Base-by-base conservation (phyloP, 169 alveolate genomes). In the Eimeria sp. region DNA sequence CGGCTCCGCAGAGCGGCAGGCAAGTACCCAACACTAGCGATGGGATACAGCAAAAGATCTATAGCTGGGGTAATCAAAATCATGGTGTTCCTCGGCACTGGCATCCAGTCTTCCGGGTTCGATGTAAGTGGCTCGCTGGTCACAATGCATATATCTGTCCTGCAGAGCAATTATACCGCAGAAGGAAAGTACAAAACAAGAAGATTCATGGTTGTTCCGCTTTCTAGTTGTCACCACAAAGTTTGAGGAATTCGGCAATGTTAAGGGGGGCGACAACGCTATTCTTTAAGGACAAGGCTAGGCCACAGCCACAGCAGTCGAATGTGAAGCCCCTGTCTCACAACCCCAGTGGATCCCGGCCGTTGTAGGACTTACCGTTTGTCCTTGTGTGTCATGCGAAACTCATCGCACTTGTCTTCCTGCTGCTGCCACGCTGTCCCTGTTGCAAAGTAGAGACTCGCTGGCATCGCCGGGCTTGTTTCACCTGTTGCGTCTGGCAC, bases 31-130 rank as follows among this genome's bases (percentile, higher is more conserved):
- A 87, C 94, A 49, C 94, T 87, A 3, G 94, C 64, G 30, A 94
- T 94, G 58, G 95, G 96, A 49, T 95, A 90, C 25, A 95, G 91
- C 78, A 95, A 46, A 54, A 95, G 68, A 52, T 95, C 96, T 72
- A 85, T 85, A 18, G 90, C 72, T 25, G 90, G 90, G 76, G 96
- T 95, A n/a, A 85, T 68, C 52, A 95, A 52, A 30, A 95, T 85
- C 77, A 95, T 58, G 43, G 91, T 91, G 80, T 95, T 95, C 76
- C 90, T 89, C 33, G 97, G 97, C 49, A 95, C 97, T 20, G 97
- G 95, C 95, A 95, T 74, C 97, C 97, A 95, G 68, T 95, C 95
- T 64, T 85, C 96, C 33, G 96, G 93, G 74, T 68, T 94, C 20
- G 93, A 88, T 8, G 96, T 94, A 74, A 94, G 68, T 37, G 96